phyloP scores from a whole-genome alignment of 805 yeast genomes.

The Cyberlindnera misumaiensis region DNA sequence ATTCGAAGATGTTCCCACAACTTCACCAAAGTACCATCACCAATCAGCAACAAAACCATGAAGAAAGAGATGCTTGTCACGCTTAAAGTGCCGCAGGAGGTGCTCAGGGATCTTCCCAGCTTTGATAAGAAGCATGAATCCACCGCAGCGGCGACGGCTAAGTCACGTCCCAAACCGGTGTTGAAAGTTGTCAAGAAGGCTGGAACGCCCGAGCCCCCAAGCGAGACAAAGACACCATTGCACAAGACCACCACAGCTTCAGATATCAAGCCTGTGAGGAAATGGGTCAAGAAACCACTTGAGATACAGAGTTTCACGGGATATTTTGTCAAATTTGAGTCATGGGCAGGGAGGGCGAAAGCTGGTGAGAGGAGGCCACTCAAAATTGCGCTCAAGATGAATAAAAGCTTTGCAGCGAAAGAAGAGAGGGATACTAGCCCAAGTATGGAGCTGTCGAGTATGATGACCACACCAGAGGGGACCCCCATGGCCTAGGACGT shows the following conservation, averaged over 20 bases:
- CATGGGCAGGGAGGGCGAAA: constrained; percentile 32
- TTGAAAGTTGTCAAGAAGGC: not conserved
- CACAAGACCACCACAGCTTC: constrained; percentile 10
- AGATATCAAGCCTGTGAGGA: constrained; percentile 31
- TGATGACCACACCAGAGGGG: constrained; percentile 17
- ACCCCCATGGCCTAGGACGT: constrained; percentile 8
- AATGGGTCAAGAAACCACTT: constrained; percentile 36
- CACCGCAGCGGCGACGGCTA: not conserved
- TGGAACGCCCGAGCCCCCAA: constrained; percentile 8
- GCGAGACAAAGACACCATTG: constrained; percentile 10
- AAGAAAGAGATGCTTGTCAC: constrained; percentile 11
- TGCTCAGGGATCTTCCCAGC: constrained; percentile 6
- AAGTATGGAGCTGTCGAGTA: constrained; percentile 5
- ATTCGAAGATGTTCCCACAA: too few relatives aligned
- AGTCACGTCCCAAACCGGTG: constrained; percentile 3
- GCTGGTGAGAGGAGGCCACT: constrained; percentile 3
- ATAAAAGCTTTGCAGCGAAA: constrained; percentile 7
- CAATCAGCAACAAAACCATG: not conserved
- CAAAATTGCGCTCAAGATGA: constrained; percentile 19
- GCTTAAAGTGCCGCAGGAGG: constrained; percentile 12
- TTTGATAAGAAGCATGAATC: constrained; percentile 3
- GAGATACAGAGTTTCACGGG: constrained; percentile 41
- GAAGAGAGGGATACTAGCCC: not conserved
- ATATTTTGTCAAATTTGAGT: constrained; percentile 26
- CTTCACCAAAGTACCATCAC: too few relatives aligned